Base-by-base conservation (phyloP, 306 rosid genomes). In the Quercus mongolica region DNA sequence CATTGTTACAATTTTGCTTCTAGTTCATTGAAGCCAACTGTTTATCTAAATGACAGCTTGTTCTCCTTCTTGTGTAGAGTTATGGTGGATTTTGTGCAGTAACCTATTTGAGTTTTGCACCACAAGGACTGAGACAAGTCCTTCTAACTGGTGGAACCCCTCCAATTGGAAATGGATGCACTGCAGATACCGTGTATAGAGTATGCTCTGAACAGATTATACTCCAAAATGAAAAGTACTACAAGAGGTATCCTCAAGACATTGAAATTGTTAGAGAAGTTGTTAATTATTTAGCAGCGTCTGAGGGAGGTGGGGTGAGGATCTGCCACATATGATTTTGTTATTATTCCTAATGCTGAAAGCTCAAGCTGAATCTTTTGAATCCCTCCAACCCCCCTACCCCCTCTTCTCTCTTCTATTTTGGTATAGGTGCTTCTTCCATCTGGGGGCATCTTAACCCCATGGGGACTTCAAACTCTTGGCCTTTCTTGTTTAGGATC, bases 141-240 rank as follows among this genome's bases (percentile, higher is more conserved):
- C 89, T 95, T 87, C 21, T 95, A 78, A 95, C 98, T 2, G 99
- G 99, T 75, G 99, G 99, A 81, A 91, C 84, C 79, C 99, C 99
- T 80, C 92, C 98, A n/a, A 80, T 91, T 74, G 93, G 91, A 87
- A 74, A 75, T 77, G 93, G 91, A 77, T 95, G 97, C 83, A 83
- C 93, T 14, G 96, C 97, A 67, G 97, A 90, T 74, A 21, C 83
- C 0, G 99, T 93, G 70, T 95, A 95, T 81, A 90, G 77, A 80
- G 94, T 87, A 72, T 72, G 96, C 90, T 86, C 79, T 86, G 90
- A 88, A 88, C 92, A 90, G 84, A 57, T 88, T 83, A 76, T 79
- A 59, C 65, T 23, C 74, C 99, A 95, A 85, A 95, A 89, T 69
- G 92, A 91, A 76, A 95, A 95, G 88, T 95, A 92, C 88, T 95